phyloP scores from a whole-genome alignment of 208 protist genomes.

The Entamoeba dispar region DNA sequence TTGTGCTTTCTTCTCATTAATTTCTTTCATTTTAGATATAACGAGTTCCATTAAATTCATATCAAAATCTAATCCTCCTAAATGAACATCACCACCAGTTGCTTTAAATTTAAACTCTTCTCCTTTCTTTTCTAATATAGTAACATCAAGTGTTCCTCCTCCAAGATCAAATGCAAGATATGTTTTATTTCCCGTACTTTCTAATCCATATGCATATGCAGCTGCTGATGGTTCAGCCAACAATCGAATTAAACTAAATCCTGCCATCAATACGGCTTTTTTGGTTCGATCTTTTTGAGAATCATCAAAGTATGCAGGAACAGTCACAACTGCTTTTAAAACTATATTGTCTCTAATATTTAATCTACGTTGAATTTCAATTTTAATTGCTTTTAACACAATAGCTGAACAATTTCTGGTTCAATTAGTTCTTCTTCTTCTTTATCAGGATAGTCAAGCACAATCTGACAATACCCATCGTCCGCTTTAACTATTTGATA shows the following conservation, averaged over 20 bases:
- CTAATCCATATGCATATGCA: constrained; percentile 72
- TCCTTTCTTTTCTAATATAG: constrained; percentile 74
- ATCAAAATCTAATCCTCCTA: constrained; percentile 85
- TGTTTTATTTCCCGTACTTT: background rate
- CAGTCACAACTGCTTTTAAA: constrained; percentile 20
- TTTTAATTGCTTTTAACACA: constrained; percentile 5
- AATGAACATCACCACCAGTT: constrained; percentile 73
- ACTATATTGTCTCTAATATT: constrained; percentile 21
- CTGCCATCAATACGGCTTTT: constrained; percentile 60
- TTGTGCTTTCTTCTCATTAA: too few species aligned
- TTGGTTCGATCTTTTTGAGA: constrained; percentile 63
- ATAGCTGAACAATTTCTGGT: constrained; percentile 29
- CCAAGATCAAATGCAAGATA: constrained; percentile 29
- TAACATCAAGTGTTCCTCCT: constrained; percentile 94
- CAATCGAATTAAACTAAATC: constrained; percentile 83
- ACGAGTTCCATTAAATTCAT: constrained; percentile 83
- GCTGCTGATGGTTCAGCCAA: constrained; percentile 99
- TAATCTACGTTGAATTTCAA: constrained; percentile 24
- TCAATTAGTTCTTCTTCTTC: background rate
- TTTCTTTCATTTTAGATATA: constrained; percentile 66
- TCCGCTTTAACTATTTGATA: constrained; percentile 55
- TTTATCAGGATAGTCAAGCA: background rate
- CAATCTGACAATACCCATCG: constrained; percentile 34
- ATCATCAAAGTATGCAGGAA: constrained; percentile 84
- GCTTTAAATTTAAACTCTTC: constrained; percentile 70